Base-by-base conservation (phyloP, 2,329 filamentous ascomycete genomes). In the Botrytis pseudocinerea region DNA sequence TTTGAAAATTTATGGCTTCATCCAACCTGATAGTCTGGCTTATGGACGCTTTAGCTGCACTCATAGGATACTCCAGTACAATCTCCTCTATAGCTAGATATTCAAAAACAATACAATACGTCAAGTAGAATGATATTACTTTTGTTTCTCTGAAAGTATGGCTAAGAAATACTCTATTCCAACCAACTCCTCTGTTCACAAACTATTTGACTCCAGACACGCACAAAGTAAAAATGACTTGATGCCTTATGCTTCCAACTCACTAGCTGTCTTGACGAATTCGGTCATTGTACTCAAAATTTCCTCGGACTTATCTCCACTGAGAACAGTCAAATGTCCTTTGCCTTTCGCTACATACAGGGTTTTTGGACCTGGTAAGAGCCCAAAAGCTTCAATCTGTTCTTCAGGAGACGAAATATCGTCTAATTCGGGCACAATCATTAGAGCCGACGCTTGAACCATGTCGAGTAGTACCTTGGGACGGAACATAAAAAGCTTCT, bases 271-370 rank as follows among this genome's bases (percentile, higher is more conserved):
- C 28, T 38, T 35, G 12, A 69, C 57, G 22, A 69, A 69, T 12
- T 69, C 46, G 10, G 22, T 51, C 46, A 48, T 44, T 68, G 74
- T 62, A 22, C 74, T 74, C 63, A 77, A 70, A 59, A 78, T 73
- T 40, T 57, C 66, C n/a, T 73, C 72, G 12, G 76, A 70, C 42
- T 75, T 70, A 22, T 78, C 75, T 28, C 79, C 79, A 73, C 69
- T 75, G 25, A 79, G 70, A 40, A 81, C 74, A 69, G 78, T 74
- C 57, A 81, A 54, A 75, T 81, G 80, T 2, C 75, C 79, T 69
- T 75, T 79, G 7, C 76, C 79, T 2, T 71, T 54, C 16, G 75
- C 78, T 54, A 80, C 38, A 68, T 76, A 72, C 62, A 75, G 40
- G 62, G 72, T 66, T 72, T 81, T 81, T 8, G 78, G 78, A 1